Evolutionary conservation across 2,329 filamentous ascomycete genomes (phyloP).

Genomic region (Xylariaceae sp.): DNA sequence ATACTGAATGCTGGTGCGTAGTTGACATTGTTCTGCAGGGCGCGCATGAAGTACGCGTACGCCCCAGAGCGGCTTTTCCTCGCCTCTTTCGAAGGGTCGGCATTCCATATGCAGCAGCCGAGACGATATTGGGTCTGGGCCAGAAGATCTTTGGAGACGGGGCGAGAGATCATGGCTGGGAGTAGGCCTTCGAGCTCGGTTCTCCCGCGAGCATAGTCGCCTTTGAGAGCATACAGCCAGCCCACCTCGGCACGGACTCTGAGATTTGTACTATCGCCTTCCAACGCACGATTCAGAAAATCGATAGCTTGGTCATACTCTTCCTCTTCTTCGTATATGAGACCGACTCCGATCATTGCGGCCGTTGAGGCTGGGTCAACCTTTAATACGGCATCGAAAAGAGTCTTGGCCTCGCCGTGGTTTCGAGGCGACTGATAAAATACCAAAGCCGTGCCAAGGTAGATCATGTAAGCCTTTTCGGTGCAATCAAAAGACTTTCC

Average conservation of each 20-base stretch:
- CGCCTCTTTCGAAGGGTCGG: conserved; percentile 66
- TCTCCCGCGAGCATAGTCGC: conserved; percentile 64
- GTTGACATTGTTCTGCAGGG: conserved; percentile 80
- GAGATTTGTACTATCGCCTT: conserved; percentile 67
- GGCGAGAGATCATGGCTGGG: conserved; percentile 53
- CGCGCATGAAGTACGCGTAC: conserved; percentile 75
- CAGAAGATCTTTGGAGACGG: conserved; percentile 62
- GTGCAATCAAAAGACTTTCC: conserved; percentile 66
- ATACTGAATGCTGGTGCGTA: conserved; percentile 88
- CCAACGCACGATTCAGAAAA: conserved; percentile 71
- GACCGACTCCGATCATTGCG: conserved; percentile 80
- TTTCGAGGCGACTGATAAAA: conserved; percentile 86
- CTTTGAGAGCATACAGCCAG: conserved; percentile 83
- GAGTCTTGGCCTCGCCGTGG: conserved; percentile 77
- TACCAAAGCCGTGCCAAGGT: conserved; percentile 80
- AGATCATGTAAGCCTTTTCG: conserved; percentile 67
- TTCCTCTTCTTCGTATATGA: conserved; percentile 90
- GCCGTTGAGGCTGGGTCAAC: conserved; percentile 71
- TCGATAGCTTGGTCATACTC: conserved; percentile 77
- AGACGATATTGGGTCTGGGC: conserved; percentile 83
- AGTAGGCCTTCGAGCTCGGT: conserved; percentile 65
- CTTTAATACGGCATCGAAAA: conserved; percentile 77
- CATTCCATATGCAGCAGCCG: conserved; percentile 80
- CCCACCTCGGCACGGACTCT: conserved; percentile 80
- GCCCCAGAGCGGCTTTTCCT: conserved; percentile 76